Conservation (phyloP, 2,329 filamentous ascomycete genomes). For the Ophiosphaerella herpotricha region DNA sequence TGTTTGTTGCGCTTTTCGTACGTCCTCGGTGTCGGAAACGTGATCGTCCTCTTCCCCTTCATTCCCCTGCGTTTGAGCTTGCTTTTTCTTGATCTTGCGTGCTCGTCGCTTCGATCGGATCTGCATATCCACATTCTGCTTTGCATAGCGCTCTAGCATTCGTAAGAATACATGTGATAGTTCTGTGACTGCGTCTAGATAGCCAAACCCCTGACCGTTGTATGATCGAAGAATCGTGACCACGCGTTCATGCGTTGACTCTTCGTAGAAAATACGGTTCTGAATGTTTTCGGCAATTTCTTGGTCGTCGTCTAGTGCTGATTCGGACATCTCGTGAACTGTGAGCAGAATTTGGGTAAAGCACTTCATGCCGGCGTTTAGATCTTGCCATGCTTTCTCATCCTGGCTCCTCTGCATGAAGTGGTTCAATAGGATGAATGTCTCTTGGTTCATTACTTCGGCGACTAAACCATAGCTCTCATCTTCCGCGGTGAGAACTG, state of each 20-base stretch:
- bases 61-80: slow-evolving; percentile 51
- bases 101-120: slow-evolving; percentile 79
- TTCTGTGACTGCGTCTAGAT: slow-evolving; percentile 89
- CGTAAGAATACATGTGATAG: slow-evolving; percentile 88
- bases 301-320: slow-evolving; percentile 85
- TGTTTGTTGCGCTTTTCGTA: slow-evolving; percentile 69
- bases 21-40: slow-evolving; percentile 66
- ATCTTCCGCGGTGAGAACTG: slow-evolving; percentile 54
- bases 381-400: slow-evolving; percentile 82
- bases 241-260: slow-evolving; percentile 87
- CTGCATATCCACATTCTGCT: slow-evolving; percentile 92
- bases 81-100: slow-evolving; percentile 72
- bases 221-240: slow-evolving; percentile 81
- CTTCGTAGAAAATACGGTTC: slow-evolving; percentile 97
- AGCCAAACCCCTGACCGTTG: slow-evolving; percentile 92
- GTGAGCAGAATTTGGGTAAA: slow-evolving; percentile 94
- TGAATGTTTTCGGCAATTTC: slow-evolving; percentile 98
- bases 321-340: slow-evolving; percentile 88
- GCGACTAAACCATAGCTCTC: slow-evolving; percentile 87
- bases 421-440: slow-evolving; percentile 85
- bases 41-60: slow-evolving; percentile 62
- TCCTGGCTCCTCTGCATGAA: slow-evolving; percentile 80
- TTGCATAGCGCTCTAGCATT: slow-evolving; percentile 90
- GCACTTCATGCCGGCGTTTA: slow-evolving; percentile 88
- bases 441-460: slow-evolving; percentile 89